Base-by-base conservation (phyloP, 768 basidiomycete species). In the Chalciporus sphaerocephalus region DNA sequence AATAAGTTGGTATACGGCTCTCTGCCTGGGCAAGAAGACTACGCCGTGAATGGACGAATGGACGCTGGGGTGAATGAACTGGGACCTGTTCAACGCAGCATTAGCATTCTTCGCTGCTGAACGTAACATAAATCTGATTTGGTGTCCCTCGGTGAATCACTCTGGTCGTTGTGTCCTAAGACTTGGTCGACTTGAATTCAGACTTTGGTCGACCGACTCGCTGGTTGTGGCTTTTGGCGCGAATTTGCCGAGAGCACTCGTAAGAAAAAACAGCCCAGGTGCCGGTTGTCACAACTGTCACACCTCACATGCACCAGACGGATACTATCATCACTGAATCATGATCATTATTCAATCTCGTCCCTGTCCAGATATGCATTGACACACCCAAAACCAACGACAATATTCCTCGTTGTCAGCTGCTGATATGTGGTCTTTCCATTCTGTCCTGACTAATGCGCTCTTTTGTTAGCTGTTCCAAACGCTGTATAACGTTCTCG, bases 31-130 rank as follows among this genome's bases (percentile, higher is more conserved):
- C 22, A 50, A 32, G 44, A 32, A 34, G 17, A 37, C 28, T 0
- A 8, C 24, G 21, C 43, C 32, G 24, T 22, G 32, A 20, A 37
- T 41, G 21, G 35, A 34, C 12, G 41, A 16, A 12, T 27, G 36
- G 38, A 37, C 33, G 34, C 33, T 44, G 33, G 50, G 18, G 8
- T 41, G 41, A 38, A 46, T 4, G 34, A 60, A 46, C 35, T 51
- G 62, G 52, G 46, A 49, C 48, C 61, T 62, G 20, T 67, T 66
- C 57, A 65, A 52, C 51, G 65, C 45, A 46, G 58, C 71, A 70
- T 73, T 61, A 46, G 58, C 71, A 70, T 73, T 61, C 43, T 59
- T 65, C 54, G 59, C 60, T 16, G 69, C 50, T 47, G 63, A 61
- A 39, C 59, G 59, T 51, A 76, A 65, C 74, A 75, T 76, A 61